A percentile compares a stretch with the other conserved stretches of the same genome.
Evolutionary conservation across 441 rosid genomes (phyloP).

Genomic region (Viola pubescens): DNA sequence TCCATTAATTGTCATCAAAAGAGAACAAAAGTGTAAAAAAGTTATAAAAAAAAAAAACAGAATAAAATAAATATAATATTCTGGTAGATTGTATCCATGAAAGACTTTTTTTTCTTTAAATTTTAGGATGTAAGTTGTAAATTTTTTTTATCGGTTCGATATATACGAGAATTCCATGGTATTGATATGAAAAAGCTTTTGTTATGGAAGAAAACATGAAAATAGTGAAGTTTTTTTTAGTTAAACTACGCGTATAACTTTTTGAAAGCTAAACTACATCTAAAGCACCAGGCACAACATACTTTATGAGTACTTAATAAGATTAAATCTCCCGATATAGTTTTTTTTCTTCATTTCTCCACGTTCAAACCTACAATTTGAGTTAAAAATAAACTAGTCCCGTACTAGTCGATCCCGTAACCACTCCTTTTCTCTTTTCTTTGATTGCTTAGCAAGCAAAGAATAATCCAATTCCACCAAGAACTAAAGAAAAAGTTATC

Average conservation of each 20-base stretch:
- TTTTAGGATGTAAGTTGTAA: too few relatives aligned
- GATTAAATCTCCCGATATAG: constrained; percentile 24
- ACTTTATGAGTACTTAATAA: too few relatives aligned
- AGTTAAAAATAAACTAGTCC: too few relatives aligned
- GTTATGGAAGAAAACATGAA: too few relatives aligned
- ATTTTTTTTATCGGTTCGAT: too few relatives aligned
- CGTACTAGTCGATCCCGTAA: not conserved
- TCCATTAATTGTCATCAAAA: too few relatives aligned
- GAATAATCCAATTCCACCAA: constrained; percentile 15
- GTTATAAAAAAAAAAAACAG: constrained; percentile 2
- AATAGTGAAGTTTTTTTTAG: too few relatives aligned
- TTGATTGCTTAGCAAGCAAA: constrained; percentile 36
- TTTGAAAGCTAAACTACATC: too few relatives aligned
- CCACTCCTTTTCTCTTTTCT: constrained; percentile 7
- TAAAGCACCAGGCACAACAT: too few relatives aligned
- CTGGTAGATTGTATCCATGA: constrained; percentile 42
- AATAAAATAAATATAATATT: constrained; percentile 14
- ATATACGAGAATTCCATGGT: too few relatives aligned
- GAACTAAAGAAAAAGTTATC: constrained; percentile 1
- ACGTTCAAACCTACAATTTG: not conserved
- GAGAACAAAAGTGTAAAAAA: not conserved
- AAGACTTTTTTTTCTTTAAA: constrained; percentile 24
- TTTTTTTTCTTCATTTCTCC: constrained; percentile 18
- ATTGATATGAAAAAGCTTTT: too few relatives aligned
- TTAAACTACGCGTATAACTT: too few relatives aligned